Conservation (phyloP, 2,329 filamentous ascomycete species). For the Sporothrix luriei region DNA sequence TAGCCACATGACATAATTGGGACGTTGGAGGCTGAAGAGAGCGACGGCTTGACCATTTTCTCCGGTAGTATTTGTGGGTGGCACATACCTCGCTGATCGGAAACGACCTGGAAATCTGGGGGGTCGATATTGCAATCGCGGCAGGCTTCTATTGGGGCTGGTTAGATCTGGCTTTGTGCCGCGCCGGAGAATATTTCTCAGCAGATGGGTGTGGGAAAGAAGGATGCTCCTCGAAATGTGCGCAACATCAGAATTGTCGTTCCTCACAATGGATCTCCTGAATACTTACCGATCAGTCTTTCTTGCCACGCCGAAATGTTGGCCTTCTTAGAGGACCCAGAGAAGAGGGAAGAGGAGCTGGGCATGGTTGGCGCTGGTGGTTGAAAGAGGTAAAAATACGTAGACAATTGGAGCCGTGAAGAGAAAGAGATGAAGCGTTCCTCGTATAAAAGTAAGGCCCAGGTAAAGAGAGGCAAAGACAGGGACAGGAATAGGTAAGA, state of each 20-base stretch:
- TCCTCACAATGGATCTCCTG: neutral
- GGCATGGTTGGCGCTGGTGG: constrained; percentile 19
- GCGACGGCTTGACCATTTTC: neutral
- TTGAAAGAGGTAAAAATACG: neutral
- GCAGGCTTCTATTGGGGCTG: constrained; percentile 40
- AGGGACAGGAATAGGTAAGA: neutral
- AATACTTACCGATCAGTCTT: constrained; percentile 41
- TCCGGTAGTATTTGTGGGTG: constrained; percentile 18
- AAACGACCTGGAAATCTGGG: constrained; percentile 43
- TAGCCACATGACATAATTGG: neutral
- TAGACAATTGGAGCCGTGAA: neutral
- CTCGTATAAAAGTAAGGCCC: neutral
- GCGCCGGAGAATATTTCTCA: neutral
- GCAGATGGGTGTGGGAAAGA: neutral
- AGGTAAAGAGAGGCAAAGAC: neutral
- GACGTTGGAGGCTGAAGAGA: neutral
- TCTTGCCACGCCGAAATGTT: constrained; percentile 41
- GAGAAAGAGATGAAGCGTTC: neutral
- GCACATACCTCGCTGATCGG: constrained; percentile 43
- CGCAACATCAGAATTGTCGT: neutral
- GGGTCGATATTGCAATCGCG: constrained; percentile 39
- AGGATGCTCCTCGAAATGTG: neutral
- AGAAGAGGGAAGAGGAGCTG: constrained; percentile 33
- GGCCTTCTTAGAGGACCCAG: constrained; percentile 24
- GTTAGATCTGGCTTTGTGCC: constrained; percentile 20